A percentile compares a stretch with the other conserved stretches of the same genome.
Conservation (phyloP, 208 protist genomes). For the Trypanosoma scelopori region DNA sequence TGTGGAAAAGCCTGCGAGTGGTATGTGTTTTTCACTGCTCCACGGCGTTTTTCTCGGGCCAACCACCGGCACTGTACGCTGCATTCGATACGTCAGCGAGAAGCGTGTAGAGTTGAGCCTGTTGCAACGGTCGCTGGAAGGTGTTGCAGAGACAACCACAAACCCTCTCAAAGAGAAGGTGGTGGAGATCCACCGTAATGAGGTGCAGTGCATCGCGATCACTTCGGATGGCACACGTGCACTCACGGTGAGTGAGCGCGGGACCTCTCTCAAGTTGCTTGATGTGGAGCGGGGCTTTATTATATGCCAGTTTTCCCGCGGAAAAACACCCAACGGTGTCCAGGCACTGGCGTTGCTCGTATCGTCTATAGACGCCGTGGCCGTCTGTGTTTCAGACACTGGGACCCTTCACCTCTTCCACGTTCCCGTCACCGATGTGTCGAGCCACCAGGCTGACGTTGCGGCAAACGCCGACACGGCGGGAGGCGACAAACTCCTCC, state of each 20-base stretch:
- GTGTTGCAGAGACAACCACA: background rate
- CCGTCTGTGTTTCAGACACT: conserved; percentile 23
- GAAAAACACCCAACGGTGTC: conserved; percentile 26
- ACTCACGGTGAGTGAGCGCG: conserved; percentile 60
- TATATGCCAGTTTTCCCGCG: conserved; percentile 29
- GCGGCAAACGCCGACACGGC: background rate
- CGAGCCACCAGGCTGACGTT: background rate
- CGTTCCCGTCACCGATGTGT: background rate
- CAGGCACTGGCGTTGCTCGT: conserved; percentile 23
- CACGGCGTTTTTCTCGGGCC: conserved; percentile 25
- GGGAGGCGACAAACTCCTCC: conserved; percentile 2
- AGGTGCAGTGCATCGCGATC: conserved; percentile 58
- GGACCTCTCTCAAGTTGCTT: conserved; percentile 51
- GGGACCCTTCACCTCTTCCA: conserved; percentile 31
- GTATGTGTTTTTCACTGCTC: conserved; percentile 19
- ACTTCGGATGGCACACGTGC: conserved; percentile 51
- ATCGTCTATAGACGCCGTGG: conserved; percentile 15
- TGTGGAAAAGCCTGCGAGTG: conserved; percentile 19
- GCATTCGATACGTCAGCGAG: conserved; percentile 26
- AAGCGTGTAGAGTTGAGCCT: conserved; percentile 1
- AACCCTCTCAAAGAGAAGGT: conserved; percentile 6
- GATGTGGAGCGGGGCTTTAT: conserved; percentile 46
- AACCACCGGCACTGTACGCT: conserved; percentile 25
- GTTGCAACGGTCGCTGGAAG: background rate
- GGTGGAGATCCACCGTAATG: conserved; percentile 28